Base-by-base conservation (phyloP, 1,139 yeast genomes). In the Scheffersomyces lignicola region DNA sequence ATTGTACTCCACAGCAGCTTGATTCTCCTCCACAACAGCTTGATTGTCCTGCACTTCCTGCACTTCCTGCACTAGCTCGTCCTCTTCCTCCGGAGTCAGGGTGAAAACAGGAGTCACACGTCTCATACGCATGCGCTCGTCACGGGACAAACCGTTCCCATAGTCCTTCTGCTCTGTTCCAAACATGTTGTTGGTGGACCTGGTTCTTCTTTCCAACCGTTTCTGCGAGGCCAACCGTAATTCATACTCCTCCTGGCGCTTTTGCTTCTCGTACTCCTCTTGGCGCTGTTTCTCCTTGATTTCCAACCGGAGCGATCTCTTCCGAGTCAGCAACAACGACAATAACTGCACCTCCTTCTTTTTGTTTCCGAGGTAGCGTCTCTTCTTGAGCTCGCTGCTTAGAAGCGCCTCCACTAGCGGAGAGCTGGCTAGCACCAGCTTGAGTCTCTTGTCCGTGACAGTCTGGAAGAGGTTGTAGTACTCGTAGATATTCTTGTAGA, bases 261-360 rank as follows among this genome's bases (percentile, higher is more conserved):
- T 63, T 49, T 52, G 61, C 29, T 63, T 54, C 34, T 65, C 54
- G 2, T 44, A 35, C 34, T 73, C 77, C 35, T 67, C 69, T 32
- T 56, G 62, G 33, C 56, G 59, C 34, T 68, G 70, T 39, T 65
- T 67, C 43, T 73, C 78, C 46, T 66, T 73, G n/a, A 76, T 73
- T 47, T 70, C 75, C 25, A 73, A 51, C 50, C 79, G 58, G 6
- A 75, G 65, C 4, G 77, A 70, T 41, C 75, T 60, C 46, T 73
- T 73, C 41, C 78, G 56, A 10, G 78, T 69, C 9, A 74, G 73
- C 42, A 76, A 60, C 34, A 76, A 54, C 29, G 66, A 69, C 20
- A 65, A 62, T 56, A 75, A 54, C 47, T 72, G 78, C 32, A 65
- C 62, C 41, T 74, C 81, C 45, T 67, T 73, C 43, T 62, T 59